Percentiles rank a stretch among this genome's conserved stretches.
Conservation (phyloP, 345 rosid species). For the Salix exigua region DNA sequence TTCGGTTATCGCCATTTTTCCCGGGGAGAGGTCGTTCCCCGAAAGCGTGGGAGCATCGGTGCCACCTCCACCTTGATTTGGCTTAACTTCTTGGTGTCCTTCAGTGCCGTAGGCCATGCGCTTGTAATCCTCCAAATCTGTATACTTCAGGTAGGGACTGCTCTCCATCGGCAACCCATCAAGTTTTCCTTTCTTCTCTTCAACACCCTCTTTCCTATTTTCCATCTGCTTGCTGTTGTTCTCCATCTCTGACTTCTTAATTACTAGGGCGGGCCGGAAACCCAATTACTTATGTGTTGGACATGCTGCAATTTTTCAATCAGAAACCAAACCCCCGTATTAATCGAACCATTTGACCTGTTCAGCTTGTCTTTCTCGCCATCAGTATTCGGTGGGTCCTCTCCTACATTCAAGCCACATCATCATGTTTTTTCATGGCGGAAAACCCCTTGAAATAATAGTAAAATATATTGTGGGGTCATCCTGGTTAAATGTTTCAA, state of each 20-base stretch:
- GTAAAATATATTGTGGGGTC: too few relatives aligned
- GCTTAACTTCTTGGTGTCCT: slow-evolving; percentile 45
- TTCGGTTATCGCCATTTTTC: slow-evolving; percentile 5
- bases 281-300: neutral
- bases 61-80: slow-evolving; percentile 37
- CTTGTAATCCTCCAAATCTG: slow-evolving; percentile 48
- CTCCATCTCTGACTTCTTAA: neutral
- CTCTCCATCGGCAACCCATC: slow-evolving; percentile 44
- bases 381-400: neutral
- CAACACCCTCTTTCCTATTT: neutral
- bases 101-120: slow-evolving; percentile 42
- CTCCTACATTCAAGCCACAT: neutral
- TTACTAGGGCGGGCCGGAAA: too few relatives aligned
- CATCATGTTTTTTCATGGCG: neutral
- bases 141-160: slow-evolving; percentile 43
- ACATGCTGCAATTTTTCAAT: neutral
- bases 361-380: neutral
- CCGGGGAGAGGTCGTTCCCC: slow-evolving; percentile 17
- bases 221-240: neutral
- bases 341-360: neutral
- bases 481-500: neutral
- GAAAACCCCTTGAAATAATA: neutral
- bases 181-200: slow-evolving; percentile 3
- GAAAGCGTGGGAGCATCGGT: slow-evolving; percentile 55
- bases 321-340: neutral